phyloP scores from a whole-genome alignment of 352 stramenopile genomes.

The Globisporangium viniferum region DNA sequence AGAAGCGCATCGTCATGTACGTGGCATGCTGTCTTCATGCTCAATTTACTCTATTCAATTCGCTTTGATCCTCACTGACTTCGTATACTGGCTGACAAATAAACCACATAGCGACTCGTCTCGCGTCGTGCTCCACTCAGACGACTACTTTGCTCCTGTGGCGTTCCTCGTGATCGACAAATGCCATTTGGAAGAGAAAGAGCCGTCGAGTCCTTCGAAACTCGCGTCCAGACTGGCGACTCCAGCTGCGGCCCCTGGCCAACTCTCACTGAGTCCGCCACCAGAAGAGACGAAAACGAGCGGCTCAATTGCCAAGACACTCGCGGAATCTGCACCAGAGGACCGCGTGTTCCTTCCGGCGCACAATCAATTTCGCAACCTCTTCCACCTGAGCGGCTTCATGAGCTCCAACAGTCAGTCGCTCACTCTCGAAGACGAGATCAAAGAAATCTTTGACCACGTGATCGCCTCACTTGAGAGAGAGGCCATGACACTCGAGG shows the following conservation, averaged over 20 bases:
- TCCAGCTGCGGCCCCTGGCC: background rate
- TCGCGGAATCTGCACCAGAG: constrained; percentile 16
- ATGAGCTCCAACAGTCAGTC: constrained; percentile 36
- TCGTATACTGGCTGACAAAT: no score
- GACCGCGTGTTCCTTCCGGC: constrained; percentile 23
- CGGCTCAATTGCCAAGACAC: background rate
- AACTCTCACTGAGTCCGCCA: background rate
- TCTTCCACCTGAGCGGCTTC: constrained; percentile 64
- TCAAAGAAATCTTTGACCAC: constrained; percentile 52
- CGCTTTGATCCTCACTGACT: background rate
- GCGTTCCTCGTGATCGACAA: constrained; percentile 90
- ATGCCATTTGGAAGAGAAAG: constrained; percentile 90
- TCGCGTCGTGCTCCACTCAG: constrained; percentile 90
- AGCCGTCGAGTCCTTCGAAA: constrained; percentile 28
- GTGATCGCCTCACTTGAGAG: constrained; percentile 25
- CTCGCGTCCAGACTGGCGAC: constrained; percentile 37
- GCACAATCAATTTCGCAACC: constrained; percentile 51
- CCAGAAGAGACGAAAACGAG: background rate
- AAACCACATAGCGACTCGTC: constrained; percentile 67
- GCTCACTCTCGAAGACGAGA: constrained; percentile 58
- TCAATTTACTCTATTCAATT: background rate
- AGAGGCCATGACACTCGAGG: constrained; percentile 64
- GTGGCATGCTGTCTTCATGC: background rate
- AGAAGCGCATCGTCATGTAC: constrained; percentile 90
- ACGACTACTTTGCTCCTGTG: constrained; percentile 91